A percentile compares a stretch with the other conserved stretches of the same genome.
Conservation (phyloP, 768 basidiomycete genomes). For the Lactarius psammicola region DNA sequence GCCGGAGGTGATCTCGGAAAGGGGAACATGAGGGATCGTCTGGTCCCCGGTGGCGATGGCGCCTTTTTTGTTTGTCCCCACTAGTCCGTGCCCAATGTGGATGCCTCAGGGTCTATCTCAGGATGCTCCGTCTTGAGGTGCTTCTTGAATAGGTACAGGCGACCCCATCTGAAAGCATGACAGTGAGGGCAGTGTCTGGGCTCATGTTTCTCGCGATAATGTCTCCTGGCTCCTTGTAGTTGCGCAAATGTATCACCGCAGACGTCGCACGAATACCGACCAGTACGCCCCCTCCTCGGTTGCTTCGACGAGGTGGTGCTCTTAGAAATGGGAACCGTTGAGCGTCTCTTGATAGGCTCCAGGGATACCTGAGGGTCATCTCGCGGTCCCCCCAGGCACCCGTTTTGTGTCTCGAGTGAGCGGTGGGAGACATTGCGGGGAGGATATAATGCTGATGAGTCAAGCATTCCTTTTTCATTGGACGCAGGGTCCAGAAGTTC, state of each 20-base stretch:
- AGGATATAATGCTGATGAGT: too few relatives aligned
- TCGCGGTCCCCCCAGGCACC: background rate
- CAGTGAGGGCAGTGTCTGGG: background rate
- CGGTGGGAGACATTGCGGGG: too few relatives aligned
- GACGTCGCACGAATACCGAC: background rate
- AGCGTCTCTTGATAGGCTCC: background rate
- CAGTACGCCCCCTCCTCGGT: background rate
- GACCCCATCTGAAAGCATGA: conserved; percentile 4
- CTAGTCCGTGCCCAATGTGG: background rate
- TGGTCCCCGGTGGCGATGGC: background rate
- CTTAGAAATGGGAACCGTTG: background rate
- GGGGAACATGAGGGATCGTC: background rate
- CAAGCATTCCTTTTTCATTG: too few relatives aligned
- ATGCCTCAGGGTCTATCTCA: background rate
- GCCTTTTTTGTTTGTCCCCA: background rate
- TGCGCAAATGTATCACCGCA: background rate
- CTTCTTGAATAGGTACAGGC: background rate
- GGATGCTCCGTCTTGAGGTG: conserved; percentile 6
- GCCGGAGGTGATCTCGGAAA: too few relatives aligned
- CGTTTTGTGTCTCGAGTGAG: too few relatives aligned
- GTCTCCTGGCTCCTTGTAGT: background rate
- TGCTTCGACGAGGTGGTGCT: background rate
- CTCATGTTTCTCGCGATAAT: background rate
- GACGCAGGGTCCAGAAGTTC: too few relatives aligned
- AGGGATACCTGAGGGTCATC: too few relatives aligned